Evolutionary conservation across 2,329 filamentous ascomycete species (phyloP).

Genomic region (Xylaria sp.): DNA sequence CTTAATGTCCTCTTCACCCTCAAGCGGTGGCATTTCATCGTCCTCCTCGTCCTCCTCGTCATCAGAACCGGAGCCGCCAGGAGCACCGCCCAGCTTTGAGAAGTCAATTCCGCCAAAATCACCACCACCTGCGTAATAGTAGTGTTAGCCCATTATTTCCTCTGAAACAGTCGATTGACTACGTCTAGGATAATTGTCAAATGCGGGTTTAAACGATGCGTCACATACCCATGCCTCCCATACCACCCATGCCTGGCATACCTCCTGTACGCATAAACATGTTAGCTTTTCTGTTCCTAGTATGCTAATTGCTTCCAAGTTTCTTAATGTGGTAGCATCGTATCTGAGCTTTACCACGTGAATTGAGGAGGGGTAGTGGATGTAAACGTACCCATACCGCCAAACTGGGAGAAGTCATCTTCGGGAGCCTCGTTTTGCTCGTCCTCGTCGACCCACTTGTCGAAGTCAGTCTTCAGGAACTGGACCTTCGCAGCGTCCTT

Average conservation of each 20-base stretch:
- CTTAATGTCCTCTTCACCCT: slow-evolving; percentile 66
- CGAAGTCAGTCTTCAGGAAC: slow-evolving; percentile 98
- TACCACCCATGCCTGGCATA: slow-evolving; percentile 63
- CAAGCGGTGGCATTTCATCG: slow-evolving; percentile 87
- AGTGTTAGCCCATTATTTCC: slow-evolving; percentile 36
- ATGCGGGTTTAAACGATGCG: not conserved
- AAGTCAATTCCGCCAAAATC: slow-evolving; percentile 92
- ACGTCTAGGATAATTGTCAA: slow-evolving; percentile 14
- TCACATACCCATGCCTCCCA: slow-evolving; percentile 52
- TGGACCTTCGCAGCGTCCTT: slow-evolving; percentile 91
- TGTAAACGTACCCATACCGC: slow-evolving; percentile 68
- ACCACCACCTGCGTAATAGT: slow-evolving; percentile 57
- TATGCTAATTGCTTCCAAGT: slow-evolving; percentile 5
- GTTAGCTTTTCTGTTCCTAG: slow-evolving; percentile 18
- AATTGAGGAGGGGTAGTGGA: slow-evolving; percentile 13
- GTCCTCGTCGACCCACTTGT: slow-evolving; percentile 99
- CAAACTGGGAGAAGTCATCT: slow-evolving; percentile 78
- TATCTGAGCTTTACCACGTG: not conserved
- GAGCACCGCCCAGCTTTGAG: slow-evolving; percentile 83
- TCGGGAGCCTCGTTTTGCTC: slow-evolving; percentile 92
- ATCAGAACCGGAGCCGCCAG: slow-evolving; percentile 48
- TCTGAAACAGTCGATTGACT: not conserved
- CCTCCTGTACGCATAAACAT: slow-evolving; percentile 54
- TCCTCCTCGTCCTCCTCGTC: slow-evolving; percentile 63
- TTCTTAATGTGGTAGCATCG: not conserved